Conservation (phyloP, 106 monocot species). For the Platanthera zijinensis region DNA sequence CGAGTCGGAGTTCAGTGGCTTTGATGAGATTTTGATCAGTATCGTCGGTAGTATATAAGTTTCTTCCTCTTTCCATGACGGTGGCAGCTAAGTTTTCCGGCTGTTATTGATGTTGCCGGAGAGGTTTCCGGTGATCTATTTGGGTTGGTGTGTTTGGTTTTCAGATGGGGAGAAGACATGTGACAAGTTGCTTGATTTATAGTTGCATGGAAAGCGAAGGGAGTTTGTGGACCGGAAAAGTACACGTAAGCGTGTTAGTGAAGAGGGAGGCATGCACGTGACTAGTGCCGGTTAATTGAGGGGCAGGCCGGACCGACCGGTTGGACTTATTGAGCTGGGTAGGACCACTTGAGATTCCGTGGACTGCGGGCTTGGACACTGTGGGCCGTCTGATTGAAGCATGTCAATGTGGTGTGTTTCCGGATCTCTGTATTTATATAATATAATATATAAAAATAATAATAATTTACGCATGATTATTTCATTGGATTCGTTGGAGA, state of each 20-base stretch:
- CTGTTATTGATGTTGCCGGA: not conserved
- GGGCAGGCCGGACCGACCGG: constrained; percentile 2
- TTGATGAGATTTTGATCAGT: constrained; percentile 27
- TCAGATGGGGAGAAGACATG: not conserved
- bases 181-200: not conserved
- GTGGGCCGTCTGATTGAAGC: not conserved
- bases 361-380: not conserved
- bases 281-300: constrained; percentile 4
- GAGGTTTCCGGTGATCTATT: too few species aligned
- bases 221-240: not conserved
- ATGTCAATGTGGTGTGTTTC: not conserved
- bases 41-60: constrained; percentile 2
- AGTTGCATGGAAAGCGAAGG: not conserved
- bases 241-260: constrained; percentile 8
- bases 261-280: constrained; percentile 11
- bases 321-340: not conserved
- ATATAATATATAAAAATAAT: too few species aligned
- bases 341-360: not conserved
- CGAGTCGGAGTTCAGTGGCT: constrained; percentile 49
- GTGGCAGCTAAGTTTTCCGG: too few species aligned
- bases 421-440: too few species aligned
- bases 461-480: too few species aligned
- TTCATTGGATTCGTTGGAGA: too few species aligned
- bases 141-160: not conserved
- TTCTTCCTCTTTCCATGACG: not conserved